phyloP scores from a whole-genome alignment of 225 moss, liverwort and hornwort species.

The Bryoerythrophyllum caledonicum region DNA sequence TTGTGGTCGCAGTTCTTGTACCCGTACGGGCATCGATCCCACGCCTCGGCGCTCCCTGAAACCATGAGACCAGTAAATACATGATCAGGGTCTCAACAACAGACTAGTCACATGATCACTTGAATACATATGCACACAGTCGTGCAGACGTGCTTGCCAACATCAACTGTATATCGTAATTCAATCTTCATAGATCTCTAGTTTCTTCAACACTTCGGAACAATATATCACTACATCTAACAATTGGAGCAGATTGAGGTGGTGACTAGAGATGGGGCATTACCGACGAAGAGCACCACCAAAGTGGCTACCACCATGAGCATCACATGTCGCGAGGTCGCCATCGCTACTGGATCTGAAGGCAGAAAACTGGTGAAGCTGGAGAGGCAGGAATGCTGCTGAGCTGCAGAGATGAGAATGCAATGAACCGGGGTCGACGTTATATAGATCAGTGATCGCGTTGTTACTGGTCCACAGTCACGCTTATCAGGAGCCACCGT shows the following conservation, averaged over 20 bases:
- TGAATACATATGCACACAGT: background rate
- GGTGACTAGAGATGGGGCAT: background rate
- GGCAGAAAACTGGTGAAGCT: background rate
- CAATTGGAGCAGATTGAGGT: background rate
- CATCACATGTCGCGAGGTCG: slow-evolving; percentile 8
- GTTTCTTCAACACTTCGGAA: too few species aligned
- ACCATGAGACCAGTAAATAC: background rate
- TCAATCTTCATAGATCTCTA: too few species aligned
- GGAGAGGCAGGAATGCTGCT: too few species aligned
- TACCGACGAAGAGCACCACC: background rate
- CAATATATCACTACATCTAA: too few species aligned
- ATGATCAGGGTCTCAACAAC: background rate
- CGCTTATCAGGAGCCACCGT: background rate
- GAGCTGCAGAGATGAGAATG: background rate
- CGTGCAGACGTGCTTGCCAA: background rate
- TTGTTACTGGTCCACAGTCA: background rate
- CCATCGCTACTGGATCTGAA: background rate
- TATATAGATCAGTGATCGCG: background rate
- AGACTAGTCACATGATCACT: background rate
- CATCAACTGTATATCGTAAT: background rate
- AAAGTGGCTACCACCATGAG: background rate
- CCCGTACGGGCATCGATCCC: background rate
- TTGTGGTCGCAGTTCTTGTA: background rate
- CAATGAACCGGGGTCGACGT: background rate
- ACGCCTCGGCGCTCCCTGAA: background rate